A percentile compares a stretch with the other conserved stretches of the same genome.
These are phyloP conservation scores for Amanita subjunquillea DNA, from an alignment of 768 basidiomycete genomes.

Conservation along the genomic window DNA sequence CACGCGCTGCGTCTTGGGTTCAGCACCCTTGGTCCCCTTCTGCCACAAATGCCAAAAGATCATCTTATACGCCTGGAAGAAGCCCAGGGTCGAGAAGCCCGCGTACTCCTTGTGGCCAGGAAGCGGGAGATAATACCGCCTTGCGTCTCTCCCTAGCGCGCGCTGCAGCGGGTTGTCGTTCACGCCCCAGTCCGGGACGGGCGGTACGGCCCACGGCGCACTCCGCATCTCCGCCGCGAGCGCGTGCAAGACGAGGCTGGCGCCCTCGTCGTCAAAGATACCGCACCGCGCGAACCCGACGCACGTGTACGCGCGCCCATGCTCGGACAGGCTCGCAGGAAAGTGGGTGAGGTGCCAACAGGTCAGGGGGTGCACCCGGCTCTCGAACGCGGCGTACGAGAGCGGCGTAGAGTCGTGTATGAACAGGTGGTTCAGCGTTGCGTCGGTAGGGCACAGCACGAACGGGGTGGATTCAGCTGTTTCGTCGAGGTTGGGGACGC, in stretches of 20 bases:
- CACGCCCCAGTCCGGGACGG: conserved; percentile 19
- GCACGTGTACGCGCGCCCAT: conserved; percentile 21
- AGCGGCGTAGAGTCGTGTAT: conserved; percentile 27
- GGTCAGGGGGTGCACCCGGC: conserved; percentile 22
- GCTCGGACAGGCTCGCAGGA: conserved; percentile 18
- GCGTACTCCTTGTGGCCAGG: not conserved
- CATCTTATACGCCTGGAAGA: not conserved
- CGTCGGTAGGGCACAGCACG: conserved; percentile 13
- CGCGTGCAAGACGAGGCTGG: conserved; percentile 24
- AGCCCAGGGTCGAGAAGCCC: not conserved
- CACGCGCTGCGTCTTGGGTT: not conserved
- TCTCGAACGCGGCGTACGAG: conserved; percentile 24
- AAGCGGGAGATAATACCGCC: conserved; percentile 3
- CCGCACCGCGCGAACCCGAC: conserved; percentile 34
- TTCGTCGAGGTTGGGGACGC: conserved; percentile 7
- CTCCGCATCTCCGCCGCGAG: conserved; percentile 29
- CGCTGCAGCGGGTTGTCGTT: conserved; percentile 23
- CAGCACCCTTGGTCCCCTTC: not conserved
- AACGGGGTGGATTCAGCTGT: not conserved
- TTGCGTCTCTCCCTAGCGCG: conserved; percentile 14
- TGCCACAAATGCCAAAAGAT: not conserved
- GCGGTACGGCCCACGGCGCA: conserved; percentile 24
- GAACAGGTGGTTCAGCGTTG: conserved; percentile 27
- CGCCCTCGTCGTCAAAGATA: conserved; percentile 31
- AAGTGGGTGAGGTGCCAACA: conserved; percentile 36